Base-by-base conservation (phyloP, 805 yeast genomes). In the Suhomyces xylopsoci region DNA sequence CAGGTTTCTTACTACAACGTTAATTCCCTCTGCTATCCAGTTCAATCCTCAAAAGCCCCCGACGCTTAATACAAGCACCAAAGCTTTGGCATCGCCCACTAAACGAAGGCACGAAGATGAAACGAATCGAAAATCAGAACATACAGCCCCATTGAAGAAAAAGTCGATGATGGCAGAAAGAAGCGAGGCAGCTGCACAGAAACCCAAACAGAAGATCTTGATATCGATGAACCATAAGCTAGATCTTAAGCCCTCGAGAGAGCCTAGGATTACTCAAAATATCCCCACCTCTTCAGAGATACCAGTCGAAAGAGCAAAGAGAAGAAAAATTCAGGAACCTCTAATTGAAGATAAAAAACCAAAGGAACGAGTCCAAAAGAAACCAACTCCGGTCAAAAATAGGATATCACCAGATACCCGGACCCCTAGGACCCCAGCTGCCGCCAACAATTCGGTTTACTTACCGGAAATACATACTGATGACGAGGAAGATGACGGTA, bases 391-490 rank as follows among this genome's bases (percentile, higher is more conserved):
- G 2, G n/a, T 28, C 32, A 28, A 28, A 12, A 28, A 28, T 32
- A 7, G 36, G 36, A 32, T n/a, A 6, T 3, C 36, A 19, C 26
- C 20, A 19, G 49, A 49, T 9, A n/a, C 45, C 6, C 45, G 12
- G 45, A 9, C 30, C 30, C 40, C 43, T 22, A 53, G 42, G 28
- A 59, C 61, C 20, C 65, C 63, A 5, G 59, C 56, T 15, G 32
- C 50, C 14, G 42, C 56, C 32, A 49, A 43, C 36, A 54, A 62
- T 10, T 64, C 66, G 3, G 58, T 59, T 24, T 60, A 45, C 12
- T 62, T 75, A 19, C 79, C 79, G 1, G 77, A 74, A 22, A 72
- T 75, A 26, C 70, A 68, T 2, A 71, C 77, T 2, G 79, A 75
- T 51, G 78, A 73, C 32, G 78, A 73, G 36, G 64, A 65, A 47